phyloP scores from a whole-genome alignment of 306 rosid genomes.

The Vachellia pachyceras region DNA sequence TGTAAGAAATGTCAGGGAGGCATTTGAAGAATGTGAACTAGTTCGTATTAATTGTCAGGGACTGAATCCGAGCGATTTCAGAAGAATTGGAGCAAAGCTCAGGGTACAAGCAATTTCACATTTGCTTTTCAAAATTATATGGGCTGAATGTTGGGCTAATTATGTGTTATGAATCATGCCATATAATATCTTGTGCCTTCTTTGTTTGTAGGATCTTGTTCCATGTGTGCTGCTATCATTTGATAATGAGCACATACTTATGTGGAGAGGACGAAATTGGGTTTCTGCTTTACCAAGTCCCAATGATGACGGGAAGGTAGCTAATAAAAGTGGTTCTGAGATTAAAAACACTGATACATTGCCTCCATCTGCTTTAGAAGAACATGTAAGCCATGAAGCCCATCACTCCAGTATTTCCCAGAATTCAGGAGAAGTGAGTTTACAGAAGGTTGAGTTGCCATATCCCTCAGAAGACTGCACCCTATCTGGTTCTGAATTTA shows the following conservation, averaged over 20 bases:
- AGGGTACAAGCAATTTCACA: slow-evolving; percentile 58
- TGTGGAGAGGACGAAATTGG: slow-evolving; percentile 92
- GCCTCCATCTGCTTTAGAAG: slow-evolving; percentile 41
- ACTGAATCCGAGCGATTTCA: slow-evolving; percentile 83
- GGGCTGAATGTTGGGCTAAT: neutral
- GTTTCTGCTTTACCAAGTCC: slow-evolving; percentile 57
- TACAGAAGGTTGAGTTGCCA: slow-evolving; percentile 40
- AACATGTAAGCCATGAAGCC: slow-evolving; percentile 34
- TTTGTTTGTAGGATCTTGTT: slow-evolving; percentile 83
- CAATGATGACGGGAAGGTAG: slow-evolving; percentile 40
- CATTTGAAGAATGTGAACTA: slow-evolving; percentile 91
- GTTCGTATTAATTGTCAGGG: slow-evolving; percentile 92
- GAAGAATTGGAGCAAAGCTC: slow-evolving; percentile 89
- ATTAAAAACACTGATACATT: slow-evolving; percentile 31
- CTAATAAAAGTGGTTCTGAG: slow-evolving; percentile 33
- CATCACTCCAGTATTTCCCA: slow-evolving; percentile 36
- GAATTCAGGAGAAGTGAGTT: slow-evolving; percentile 30
- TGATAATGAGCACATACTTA: slow-evolving; percentile 80
- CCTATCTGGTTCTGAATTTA: slow-evolving; percentile 30
- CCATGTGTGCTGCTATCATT: slow-evolving; percentile 89
- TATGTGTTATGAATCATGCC: neutral
- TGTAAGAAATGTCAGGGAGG: slow-evolving; percentile 73
- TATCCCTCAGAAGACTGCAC: slow-evolving; percentile 32
- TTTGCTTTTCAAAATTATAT: slow-evolving; percentile 32
- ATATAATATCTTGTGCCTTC: slow-evolving; percentile 34